phyloP scores from a whole-genome alignment of 2,329 filamentous ascomycete genomes.

The Elsinoe batatas region DNA sequence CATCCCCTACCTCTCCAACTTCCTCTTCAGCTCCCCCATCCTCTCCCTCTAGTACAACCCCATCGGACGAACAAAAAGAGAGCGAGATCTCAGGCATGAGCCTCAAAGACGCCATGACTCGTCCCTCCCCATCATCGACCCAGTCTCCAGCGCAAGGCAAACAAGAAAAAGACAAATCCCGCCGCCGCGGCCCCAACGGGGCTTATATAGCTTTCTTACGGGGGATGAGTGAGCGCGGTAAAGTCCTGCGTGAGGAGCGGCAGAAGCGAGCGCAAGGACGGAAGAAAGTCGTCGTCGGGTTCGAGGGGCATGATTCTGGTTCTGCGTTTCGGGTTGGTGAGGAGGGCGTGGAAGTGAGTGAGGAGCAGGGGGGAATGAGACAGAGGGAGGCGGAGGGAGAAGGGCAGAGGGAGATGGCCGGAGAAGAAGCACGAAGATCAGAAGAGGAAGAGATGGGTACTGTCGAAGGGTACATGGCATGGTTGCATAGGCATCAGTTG shows the following conservation, averaged over 20 bases:
- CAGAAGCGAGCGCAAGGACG: conserved; percentile 41
- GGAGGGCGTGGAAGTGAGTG: not conserved
- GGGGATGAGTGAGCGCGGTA: conserved; percentile 46
- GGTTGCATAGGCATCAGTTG: conserved; percentile 15
- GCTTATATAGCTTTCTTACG: conserved; percentile 39
- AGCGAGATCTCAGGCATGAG: not conserved
- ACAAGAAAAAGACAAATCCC: not conserved
- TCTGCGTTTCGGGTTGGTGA: conserved; percentile 9
- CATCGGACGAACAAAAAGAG: not conserved
- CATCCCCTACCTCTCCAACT: not conserved
- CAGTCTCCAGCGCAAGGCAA: no score
- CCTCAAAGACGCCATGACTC: conserved; percentile 14
- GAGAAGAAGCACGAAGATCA: not conserved
- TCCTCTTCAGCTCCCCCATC: not conserved
- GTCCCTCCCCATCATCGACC: not conserved
- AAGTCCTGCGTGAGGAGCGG: conserved; percentile 46
- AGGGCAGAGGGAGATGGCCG: not conserved
- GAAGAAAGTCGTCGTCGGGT: conserved; percentile 29
- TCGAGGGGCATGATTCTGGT: conserved; percentile 2
- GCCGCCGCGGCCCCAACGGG: conserved; percentile 16
- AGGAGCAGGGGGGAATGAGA: no score
- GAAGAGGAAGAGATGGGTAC: conserved; percentile 16
- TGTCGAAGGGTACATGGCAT: conserved; percentile 18
- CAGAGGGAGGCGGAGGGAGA: no score
- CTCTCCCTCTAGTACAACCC: no score